These are phyloP conservation scores for Trichopus zeylanicus DNA, from an alignment of 116 monocot genomes.

Conservation along the genomic window DNA sequence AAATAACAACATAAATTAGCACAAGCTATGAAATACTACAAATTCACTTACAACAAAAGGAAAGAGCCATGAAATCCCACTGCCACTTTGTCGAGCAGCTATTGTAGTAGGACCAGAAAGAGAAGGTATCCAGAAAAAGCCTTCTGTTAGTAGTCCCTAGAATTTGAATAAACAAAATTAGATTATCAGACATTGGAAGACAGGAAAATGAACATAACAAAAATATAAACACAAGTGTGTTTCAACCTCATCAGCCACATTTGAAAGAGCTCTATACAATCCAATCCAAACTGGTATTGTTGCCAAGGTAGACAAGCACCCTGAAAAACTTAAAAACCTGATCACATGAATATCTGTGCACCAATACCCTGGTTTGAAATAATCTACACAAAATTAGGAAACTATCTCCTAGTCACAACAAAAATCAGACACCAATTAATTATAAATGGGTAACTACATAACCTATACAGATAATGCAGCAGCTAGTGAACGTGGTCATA, in stretches of 20 bases:
- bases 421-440: too few relatives aligned
- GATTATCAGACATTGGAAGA: background rate
- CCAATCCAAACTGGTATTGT: too few relatives aligned
- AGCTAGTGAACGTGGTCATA: too few relatives aligned
- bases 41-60: conserved; percentile 74
- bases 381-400: too few relatives aligned
- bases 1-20: too few relatives aligned
- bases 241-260: background rate
- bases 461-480: too few relatives aligned
- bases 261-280: too few relatives aligned
- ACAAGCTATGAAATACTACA: background rate
- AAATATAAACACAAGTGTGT: background rate
- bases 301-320: too few relatives aligned
- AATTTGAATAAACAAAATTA: background rate
- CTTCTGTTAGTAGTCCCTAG: conserved; percentile 90
- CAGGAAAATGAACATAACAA: background rate
- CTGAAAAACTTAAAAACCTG: conserved; percentile 4
- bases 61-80: conserved; percentile 92
- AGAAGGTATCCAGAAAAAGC: conserved; percentile 97
- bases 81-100: conserved; percentile 78
- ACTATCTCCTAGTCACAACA: too few relatives aligned
- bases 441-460: too few relatives aligned
- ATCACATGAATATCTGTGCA: background rate
- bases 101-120: conserved; percentile 89
- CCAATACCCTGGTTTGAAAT: too few relatives aligned